Percentiles rank a stretch among this genome's conserved stretches.
Evolutionary conservation across 164 flowering plant species (phyloP).

Genomic region (Piper betle): DNA sequence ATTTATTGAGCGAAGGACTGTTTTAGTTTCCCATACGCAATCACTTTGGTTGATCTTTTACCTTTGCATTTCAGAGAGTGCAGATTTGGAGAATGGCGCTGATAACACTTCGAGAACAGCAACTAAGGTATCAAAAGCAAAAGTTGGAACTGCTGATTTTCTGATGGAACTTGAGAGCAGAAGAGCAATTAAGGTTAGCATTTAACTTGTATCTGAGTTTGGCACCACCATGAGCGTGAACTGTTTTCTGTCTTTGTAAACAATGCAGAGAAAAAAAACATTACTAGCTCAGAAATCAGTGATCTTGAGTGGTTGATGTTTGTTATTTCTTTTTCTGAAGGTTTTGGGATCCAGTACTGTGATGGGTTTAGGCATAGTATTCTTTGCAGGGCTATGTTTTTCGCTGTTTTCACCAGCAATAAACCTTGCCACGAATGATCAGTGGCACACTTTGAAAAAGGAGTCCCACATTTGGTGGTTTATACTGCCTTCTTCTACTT

Average conservation of each 20-base stretch:
- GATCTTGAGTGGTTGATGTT: too few species aligned
- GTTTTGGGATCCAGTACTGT: constrained; percentile 56
- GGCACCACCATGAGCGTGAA: background rate
- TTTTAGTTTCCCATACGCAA: background rate
- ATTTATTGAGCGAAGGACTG: background rate
- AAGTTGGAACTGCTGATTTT: constrained; percentile 58
- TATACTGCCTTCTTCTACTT: constrained; percentile 84
- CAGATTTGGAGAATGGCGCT: constrained; percentile 27
- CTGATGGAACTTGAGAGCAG: constrained; percentile 59
- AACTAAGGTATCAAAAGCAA: constrained; percentile 16
- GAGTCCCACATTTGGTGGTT: constrained; percentile 58
- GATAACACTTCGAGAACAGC: background rate
- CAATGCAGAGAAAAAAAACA: too few species aligned
- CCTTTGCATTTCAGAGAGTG: constrained; percentile 3
- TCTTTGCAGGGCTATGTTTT: constrained; percentile 70
- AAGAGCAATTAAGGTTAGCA: constrained; percentile 66
- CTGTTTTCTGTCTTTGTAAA: background rate
- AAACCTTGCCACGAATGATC: constrained; percentile 78
- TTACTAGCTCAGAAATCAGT: background rate
- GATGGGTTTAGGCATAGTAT: constrained; percentile 40
- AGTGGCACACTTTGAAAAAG: constrained; percentile 50
- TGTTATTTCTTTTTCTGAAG: constrained; percentile 12
- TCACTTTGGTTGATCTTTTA: background rate
- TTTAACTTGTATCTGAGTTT: background rate
- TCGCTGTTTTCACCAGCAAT: constrained; percentile 77